phyloP scores from a whole-genome alignment of 768 basidiomycete species.

The Kwoniella heveanensis region DNA sequence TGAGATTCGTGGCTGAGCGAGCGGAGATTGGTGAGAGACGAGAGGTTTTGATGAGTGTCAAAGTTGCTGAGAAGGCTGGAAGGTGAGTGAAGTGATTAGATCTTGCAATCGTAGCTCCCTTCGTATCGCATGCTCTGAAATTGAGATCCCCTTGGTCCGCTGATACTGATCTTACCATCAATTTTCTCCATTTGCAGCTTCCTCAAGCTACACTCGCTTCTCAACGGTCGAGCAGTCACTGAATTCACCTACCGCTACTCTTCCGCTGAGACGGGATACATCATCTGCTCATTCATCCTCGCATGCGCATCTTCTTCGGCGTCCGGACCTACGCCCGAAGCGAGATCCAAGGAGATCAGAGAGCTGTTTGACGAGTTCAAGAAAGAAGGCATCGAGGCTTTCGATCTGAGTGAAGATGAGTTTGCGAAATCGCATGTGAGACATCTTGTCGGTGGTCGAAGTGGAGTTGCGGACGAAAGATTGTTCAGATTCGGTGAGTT shows the following conservation, averaged over 20 bases:
- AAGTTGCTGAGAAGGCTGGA: conserved; percentile 89
- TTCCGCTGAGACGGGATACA: conserved; percentile 70
- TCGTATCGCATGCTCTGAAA: no score
- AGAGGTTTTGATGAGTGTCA: conserved; percentile 90
- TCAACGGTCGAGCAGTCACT: conserved; percentile 88
- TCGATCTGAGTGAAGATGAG: conserved; percentile 92
- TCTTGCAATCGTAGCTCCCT: no score
- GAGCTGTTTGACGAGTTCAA: conserved; percentile 68
- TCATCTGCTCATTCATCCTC: conserved; percentile 84
- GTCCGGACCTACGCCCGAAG: conserved; percentile 56
- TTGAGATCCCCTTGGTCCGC: no score
- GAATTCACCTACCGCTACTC: conserved; percentile 92
- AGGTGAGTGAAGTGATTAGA: conserved; percentile 63
- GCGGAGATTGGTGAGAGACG: conserved; percentile 94
- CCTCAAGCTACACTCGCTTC: conserved; percentile 77
- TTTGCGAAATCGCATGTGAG: conserved; percentile 90
- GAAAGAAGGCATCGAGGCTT: conserved; percentile 72
- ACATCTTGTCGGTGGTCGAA: conserved; percentile 90
- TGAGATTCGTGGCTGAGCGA: conserved; percentile 97
- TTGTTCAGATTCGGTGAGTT: conserved; percentile 86
- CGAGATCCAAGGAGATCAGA: conserved; percentile 54
- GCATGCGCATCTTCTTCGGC: conserved; percentile 61
- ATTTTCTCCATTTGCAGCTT: conserved; percentile 64
- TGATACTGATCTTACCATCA: not conserved
- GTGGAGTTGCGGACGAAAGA: conserved; percentile 76